Conservation (phyloP, 2,329 filamentous ascomycete genomes). For the Sclerotinia trifoliorum region DNA sequence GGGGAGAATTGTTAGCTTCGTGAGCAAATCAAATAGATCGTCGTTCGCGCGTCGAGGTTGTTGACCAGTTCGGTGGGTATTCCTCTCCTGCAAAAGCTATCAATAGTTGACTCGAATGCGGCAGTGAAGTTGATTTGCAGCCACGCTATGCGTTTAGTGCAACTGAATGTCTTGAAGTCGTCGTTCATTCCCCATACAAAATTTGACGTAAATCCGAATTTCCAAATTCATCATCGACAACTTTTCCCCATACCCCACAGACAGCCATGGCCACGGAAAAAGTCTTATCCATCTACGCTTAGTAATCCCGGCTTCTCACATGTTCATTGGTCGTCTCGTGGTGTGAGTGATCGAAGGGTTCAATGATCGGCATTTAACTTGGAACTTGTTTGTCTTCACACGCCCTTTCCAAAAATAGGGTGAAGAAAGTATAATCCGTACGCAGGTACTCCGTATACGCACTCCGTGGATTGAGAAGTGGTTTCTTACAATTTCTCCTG, state of each 20-base stretch:
- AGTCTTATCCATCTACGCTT: background rate
- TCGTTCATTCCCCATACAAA: constrained; percentile 9
- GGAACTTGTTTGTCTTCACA: background rate
- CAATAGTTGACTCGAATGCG: background rate
- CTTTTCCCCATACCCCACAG: constrained; percentile 22
- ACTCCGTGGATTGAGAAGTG: background rate
- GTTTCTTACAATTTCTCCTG: background rate
- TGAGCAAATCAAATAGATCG: background rate
- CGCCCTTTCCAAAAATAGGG: background rate
- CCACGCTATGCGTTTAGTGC: background rate
- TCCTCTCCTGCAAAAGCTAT: background rate
- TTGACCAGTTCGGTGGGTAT: background rate
- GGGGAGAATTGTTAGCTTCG: background rate
- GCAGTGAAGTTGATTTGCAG: background rate
- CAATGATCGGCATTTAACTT: background rate
- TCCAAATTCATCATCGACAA: background rate
- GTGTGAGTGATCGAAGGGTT: background rate
- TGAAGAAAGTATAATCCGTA: background rate
- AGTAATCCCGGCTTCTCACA: background rate
- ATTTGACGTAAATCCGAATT: background rate
- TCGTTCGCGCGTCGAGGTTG: background rate
- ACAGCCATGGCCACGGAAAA: background rate
- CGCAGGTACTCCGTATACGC: too few relatives aligned
- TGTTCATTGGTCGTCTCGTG: background rate
- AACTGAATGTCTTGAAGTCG: constrained; percentile 1